Evolutionary conservation across 1,284 basidiomycete species (phyloP).

Genomic region (Vanrija pseudolonga): DNA sequence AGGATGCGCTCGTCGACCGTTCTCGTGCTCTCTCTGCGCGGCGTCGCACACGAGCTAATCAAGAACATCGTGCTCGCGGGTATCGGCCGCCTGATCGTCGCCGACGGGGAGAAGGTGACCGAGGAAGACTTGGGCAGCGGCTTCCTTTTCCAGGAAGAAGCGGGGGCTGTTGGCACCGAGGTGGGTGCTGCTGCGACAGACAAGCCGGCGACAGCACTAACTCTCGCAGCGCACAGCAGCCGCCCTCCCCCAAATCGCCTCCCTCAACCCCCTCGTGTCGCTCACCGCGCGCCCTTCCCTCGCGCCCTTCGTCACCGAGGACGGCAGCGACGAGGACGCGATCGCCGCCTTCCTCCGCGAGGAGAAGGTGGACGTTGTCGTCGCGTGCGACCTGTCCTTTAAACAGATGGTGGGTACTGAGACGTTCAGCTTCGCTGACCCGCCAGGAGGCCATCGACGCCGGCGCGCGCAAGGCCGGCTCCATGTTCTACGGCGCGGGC

Average conservation of each 20-base stretch:
- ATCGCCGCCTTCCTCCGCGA: slow-evolving; percentile 60
- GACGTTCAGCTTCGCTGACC: slow-evolving; percentile 1
- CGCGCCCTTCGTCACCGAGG: slow-evolving; percentile 52
- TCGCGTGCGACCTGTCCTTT: slow-evolving; percentile 70
- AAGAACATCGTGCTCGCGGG: slow-evolving; percentile 75
- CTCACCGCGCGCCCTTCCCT: slow-evolving; percentile 62
- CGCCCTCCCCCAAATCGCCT: slow-evolving; percentile 76
- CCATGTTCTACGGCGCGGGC: slow-evolving; percentile 81
- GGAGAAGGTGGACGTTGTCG: slow-evolving; percentile 69
- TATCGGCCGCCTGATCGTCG: slow-evolving; percentile 56
- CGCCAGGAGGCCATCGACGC: slow-evolving; percentile 72
- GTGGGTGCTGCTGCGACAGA: slow-evolving; percentile 51
- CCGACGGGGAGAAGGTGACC: slow-evolving; percentile 53
- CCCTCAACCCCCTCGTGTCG: slow-evolving; percentile 85
- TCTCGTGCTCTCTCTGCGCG: slow-evolving; percentile 73
- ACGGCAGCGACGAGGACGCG: slow-evolving; percentile 46
- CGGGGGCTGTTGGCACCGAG: slow-evolving; percentile 71
- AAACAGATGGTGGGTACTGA: slow-evolving; percentile 62
- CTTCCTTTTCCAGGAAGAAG: slow-evolving; percentile 90
- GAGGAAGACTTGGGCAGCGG: slow-evolving; percentile 81
- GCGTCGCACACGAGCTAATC: slow-evolving; percentile 89
- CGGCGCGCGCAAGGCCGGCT: slow-evolving; percentile 64
- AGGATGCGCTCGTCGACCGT: slow-evolving; percentile 94
- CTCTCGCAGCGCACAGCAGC: slow-evolving; percentile 69
- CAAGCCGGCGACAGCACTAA: slow-evolving; percentile 1